Base-by-base conservation (phyloP, 148 eudicot species). In the Selenicereus undatus region DNA sequence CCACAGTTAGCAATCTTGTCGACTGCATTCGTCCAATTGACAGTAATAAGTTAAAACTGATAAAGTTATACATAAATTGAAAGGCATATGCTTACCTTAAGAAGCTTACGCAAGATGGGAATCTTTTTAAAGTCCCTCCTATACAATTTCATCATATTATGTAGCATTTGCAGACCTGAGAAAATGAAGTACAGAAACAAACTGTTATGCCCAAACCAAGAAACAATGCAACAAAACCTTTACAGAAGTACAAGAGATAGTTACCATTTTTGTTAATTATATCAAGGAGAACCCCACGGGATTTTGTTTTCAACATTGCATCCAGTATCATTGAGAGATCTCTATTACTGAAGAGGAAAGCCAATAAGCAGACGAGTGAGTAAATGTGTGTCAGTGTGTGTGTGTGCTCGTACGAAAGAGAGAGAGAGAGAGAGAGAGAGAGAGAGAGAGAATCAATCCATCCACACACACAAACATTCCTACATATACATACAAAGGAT, bases 311-410 rank as follows among this genome's bases (percentile, higher is more conserved):
- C 89, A 92, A 81, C 77, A 95, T 86, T 30, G 97, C 99, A 83
- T 90, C 99, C 82, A 95, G 95, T 78, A 95, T 95, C 97, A 95
- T 91, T 71, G 99, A 95, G 81, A 95, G 99, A 81, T 95, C 94
- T 79, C 97, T 86, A 82, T 92, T 95, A 86, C 99, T 95, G 97
- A 84, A 89, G 73, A 79, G 74, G 20, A 35, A 70, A 26, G 62
- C 36, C 36, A 65, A 76, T n/a, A 16, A 66, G 35, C 27, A 27
- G 71, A 66, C 27, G 77, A 32, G 35, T 9, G 3, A 65, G 43
- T 39, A 7, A 39, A 4, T 39, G 7, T 39, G 8, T 39, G 43
- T 32, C 1, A 0, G 32, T 32, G 32, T 32, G 32, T 32, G 32
- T 32, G 32, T 2, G 32, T 32, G 32, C 32, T 1, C 32, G 32